Evolutionary conservation across 2,329 filamentous ascomycete species (phyloP).

Genomic region (Fusarium sp.): DNA sequence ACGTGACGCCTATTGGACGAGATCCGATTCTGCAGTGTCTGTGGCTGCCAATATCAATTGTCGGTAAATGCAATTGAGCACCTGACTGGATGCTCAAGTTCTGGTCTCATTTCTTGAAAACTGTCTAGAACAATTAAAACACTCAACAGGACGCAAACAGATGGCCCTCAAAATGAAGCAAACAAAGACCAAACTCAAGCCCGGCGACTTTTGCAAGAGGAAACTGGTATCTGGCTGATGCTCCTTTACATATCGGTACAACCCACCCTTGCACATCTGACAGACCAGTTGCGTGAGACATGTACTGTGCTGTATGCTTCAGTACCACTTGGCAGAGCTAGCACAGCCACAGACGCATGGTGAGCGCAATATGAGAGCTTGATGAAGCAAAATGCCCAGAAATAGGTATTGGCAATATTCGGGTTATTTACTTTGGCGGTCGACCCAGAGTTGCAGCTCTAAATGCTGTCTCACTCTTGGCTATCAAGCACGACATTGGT

Average conservation of each 20-base stretch:
- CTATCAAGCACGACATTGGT: not conserved
- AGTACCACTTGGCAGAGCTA: not conserved
- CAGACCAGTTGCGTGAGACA: not conserved
- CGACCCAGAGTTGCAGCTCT: not conserved
- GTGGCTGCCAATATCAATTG: not conserved
- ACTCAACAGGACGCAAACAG: not conserved
- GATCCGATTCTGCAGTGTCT: not conserved
- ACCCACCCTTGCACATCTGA: not conserved
- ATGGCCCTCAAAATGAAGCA: not conserved
- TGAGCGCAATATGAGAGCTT: not conserved
- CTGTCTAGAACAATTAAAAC: not conserved
- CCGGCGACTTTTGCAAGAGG: not conserved
- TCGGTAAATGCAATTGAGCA: not conserved
- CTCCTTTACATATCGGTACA: not conserved
- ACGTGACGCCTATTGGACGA: conserved; percentile 3
- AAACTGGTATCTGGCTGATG: not conserved
- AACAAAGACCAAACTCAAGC: too few species aligned
- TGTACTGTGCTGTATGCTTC: not conserved
- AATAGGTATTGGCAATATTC: not conserved
- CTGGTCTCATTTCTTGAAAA: not conserved
- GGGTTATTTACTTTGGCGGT: not conserved
- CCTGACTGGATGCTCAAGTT: not conserved
- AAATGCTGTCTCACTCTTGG: not conserved
- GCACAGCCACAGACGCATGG: not conserved
- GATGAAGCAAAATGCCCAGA: not conserved